These are phyloP conservation scores for Cercospora sp. DNA, from an alignment of 2,329 filamentous ascomycete species.

Conservation along the genomic window DNA sequence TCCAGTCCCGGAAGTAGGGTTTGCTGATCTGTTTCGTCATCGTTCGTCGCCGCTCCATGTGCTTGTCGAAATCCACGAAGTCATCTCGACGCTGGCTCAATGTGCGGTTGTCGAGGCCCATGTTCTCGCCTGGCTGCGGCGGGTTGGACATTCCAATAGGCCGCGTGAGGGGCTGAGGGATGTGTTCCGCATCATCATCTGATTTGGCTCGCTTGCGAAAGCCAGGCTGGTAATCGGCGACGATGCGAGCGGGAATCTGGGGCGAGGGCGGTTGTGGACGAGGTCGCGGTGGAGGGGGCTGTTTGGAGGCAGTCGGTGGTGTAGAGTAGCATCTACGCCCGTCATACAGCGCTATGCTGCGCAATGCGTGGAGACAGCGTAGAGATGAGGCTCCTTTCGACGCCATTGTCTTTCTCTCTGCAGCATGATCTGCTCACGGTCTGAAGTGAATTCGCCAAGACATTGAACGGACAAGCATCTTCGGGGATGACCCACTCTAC, in stretches of 20 bases:
- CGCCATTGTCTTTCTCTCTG: constrained; percentile 12
- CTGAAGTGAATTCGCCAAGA: neutral
- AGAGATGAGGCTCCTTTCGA: constrained; percentile 38
- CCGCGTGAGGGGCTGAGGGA: constrained; percentile 58
- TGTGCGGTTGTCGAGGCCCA: constrained; percentile 68
- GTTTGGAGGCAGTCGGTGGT: constrained; percentile 18
- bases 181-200: constrained; percentile 46
- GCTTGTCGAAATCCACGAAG: constrained; percentile 81
- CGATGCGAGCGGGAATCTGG: constrained; percentile 20
- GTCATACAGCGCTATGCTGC: constrained; percentile 29
- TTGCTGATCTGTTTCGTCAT: constrained; percentile 75
- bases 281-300: constrained; percentile 23
- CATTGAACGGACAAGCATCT: constrained; percentile 24
- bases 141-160: constrained; percentile 80
- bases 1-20: constrained; percentile 96
- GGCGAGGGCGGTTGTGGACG: constrained; percentile 17
- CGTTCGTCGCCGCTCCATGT: constrained; percentile 71
- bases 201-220: constrained; percentile 27
- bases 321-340: constrained; percentile 30
- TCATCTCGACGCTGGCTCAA: constrained; percentile 71
- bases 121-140: constrained; percentile 77
- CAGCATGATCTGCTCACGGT: neutral
- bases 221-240: constrained; percentile 24
- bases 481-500: constrained; percentile 19
- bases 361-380: constrained; percentile 33